A percentile compares a stretch with the other conserved stretches of the same genome.
Conservation (phyloP, 75 land plant genomes). For the Pinus albicaulis region DNA sequence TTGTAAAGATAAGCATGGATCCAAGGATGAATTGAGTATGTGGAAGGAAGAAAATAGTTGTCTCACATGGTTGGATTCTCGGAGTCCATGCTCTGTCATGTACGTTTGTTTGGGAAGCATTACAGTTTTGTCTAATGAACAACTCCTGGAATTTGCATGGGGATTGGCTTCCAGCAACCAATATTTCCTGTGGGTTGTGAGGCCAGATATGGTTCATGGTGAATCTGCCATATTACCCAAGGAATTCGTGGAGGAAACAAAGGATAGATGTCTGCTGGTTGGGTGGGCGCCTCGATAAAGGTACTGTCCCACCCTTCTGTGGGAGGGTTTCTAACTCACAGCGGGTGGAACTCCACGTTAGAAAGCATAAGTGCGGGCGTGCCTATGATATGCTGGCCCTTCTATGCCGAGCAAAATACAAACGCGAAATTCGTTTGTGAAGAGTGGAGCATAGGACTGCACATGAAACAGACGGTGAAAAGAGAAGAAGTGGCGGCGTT, state of each 20-base stretch:
- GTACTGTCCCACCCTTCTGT: constrained; percentile 56
- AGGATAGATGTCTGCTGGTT: constrained; percentile 37
- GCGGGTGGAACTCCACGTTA: constrained; percentile 81
- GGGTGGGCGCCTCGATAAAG: constrained; percentile 65
- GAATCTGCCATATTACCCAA: constrained; percentile 12
- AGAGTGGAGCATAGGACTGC: constrained; percentile 33
- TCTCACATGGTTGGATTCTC: too few species aligned
- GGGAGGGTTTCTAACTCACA: constrained; percentile 67
- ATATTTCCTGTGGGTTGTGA: not conserved
- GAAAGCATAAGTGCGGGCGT: constrained; percentile 49
- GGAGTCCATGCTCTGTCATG: too few species aligned
- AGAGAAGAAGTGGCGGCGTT: constrained; percentile 1
- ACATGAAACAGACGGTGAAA: constrained; percentile 21
- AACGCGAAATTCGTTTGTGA: constrained; percentile 10
- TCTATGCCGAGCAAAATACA: constrained; percentile 49
- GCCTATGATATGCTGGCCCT: constrained; percentile 69
- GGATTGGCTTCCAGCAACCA: too few species aligned
- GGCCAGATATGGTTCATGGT: constrained; percentile 3
- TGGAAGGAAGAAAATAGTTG: too few species aligned
- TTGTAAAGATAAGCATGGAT: too few species aligned
- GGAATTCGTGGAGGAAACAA: constrained; percentile 16
- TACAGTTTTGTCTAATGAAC: too few species aligned
- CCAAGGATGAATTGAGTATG: too few species aligned
- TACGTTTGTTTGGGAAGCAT: too few species aligned
- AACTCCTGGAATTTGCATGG: too few species aligned